Conservation (phyloP, 148 eudicot species). For the Chenopodium suecicum region DNA sequence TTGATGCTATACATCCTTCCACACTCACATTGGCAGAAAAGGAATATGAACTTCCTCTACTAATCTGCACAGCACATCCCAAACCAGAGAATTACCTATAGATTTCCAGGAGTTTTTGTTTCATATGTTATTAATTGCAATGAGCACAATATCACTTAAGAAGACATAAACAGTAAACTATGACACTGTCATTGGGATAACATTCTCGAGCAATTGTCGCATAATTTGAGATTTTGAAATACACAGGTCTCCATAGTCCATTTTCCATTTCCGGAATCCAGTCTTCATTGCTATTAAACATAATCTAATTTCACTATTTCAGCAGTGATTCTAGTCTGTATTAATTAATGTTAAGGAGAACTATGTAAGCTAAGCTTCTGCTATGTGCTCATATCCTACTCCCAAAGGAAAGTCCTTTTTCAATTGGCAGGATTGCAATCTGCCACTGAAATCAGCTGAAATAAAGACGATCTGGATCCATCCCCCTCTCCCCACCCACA, state of each 20-base stretch:
- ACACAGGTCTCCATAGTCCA: neutral
- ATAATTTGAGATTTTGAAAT: neutral
- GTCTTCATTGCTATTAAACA: neutral
- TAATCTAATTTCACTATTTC: neutral
- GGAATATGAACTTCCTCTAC: constrained; percentile 61
- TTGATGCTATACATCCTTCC: constrained; percentile 65
- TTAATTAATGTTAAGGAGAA: no score
- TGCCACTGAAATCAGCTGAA: neutral
- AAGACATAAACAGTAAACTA: no score
- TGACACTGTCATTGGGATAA: neutral
- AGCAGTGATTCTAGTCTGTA: neutral
- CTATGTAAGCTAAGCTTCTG: no score
- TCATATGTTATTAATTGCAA: neutral
- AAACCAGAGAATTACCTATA: constrained; percentile 11
- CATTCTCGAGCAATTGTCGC: neutral
- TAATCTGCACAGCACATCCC: constrained; percentile 61
- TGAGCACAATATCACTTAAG: neutral
- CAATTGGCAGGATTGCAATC: neutral
- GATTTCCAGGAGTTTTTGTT: neutral
- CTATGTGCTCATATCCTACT: no score
- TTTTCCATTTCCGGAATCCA: neutral
- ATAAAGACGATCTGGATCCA: neutral
- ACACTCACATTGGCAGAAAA: constrained; percentile 73
- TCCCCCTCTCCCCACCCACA: neutral
- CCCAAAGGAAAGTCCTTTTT: neutral